Evolutionary conservation across 2,329 filamentous ascomycete species (phyloP).

Genomic region (Penicillium sp.): DNA sequence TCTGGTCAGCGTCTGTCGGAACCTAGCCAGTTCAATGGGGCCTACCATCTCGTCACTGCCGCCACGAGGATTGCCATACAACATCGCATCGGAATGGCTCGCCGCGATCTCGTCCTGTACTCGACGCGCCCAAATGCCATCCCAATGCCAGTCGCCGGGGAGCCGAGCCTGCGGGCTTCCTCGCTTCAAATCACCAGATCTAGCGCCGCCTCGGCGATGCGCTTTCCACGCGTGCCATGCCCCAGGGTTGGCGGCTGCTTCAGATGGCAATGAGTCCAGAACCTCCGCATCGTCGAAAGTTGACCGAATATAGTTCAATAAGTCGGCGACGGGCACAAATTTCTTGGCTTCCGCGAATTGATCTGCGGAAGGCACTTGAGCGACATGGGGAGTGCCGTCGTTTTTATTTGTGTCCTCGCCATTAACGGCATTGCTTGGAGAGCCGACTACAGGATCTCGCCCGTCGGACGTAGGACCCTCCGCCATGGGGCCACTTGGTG

Average conservation of each 20-base stretch:
- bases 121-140: slow-evolving; percentile 91
- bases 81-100: slow-evolving; percentile 73
- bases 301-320: slow-evolving; percentile 77
- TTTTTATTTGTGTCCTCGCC: slow-evolving; percentile 5
- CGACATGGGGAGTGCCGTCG: slow-evolving; percentile 1
- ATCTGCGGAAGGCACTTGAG: slow-evolving; percentile 12
- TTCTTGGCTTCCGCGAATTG: slow-evolving; percentile 29
- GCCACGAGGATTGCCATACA: slow-evolving; percentile 65
- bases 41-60: slow-evolving; percentile 68
- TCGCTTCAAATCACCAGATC: slow-evolving; percentile 36
- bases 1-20: slow-evolving; percentile 8
- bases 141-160: slow-evolving; percentile 94
- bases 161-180: slow-evolving; percentile 51
- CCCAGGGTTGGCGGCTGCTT: slow-evolving; percentile 82
- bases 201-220: slow-evolving; percentile 52
- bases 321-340: slow-evolving; percentile 59
- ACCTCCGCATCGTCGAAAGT: slow-evolving; percentile 76
- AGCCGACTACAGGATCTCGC: neutral
- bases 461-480: neutral
- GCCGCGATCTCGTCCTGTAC: slow-evolving; percentile 74
- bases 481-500: neutral
- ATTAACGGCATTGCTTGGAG: neutral
- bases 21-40: neutral
- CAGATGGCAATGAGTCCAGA: slow-evolving; percentile 74
- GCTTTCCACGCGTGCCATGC: slow-evolving; percentile 93